These are phyloP conservation scores for Kwoniella dendrophila DNA, from an alignment of 768 basidiomycete genomes.

Conservation along the genomic window DNA sequence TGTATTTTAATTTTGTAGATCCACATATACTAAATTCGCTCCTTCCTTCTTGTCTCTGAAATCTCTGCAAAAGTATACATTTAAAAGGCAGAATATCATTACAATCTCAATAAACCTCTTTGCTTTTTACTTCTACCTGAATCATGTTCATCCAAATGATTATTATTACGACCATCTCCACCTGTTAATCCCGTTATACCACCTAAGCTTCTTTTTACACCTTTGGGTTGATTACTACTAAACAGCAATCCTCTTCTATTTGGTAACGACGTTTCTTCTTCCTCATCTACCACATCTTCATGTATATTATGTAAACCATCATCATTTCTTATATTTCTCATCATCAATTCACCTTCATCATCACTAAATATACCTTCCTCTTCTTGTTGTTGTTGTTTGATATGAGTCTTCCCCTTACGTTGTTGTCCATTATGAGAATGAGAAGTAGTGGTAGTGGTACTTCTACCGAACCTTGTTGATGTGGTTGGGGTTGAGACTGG, in stretches of 20 bases:
- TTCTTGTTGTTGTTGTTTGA: not conserved
- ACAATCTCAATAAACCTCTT: constrained; percentile 16
- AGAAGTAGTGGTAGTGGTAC: not conserved
- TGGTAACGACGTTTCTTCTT: constrained; percentile 15
- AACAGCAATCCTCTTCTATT: constrained; percentile 23
- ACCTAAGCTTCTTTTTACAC: constrained; percentile 16
- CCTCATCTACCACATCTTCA: constrained; percentile 2
- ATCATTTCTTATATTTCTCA: constrained; percentile 7
- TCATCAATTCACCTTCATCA: constrained; percentile 21
- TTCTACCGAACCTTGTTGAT: constrained; percentile 11
- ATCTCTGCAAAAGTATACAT: no score
- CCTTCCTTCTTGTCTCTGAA: not conserved
- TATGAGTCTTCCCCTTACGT: no score
- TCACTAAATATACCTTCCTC: constrained; percentile 17
- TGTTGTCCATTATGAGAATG: no score
- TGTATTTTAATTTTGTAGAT: no score
- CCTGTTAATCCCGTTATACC: not conserved
- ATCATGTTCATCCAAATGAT: no score
- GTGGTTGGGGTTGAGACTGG: constrained; percentile 21
- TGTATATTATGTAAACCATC: not conserved
- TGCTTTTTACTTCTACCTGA: constrained; percentile 11
- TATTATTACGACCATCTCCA: no score
- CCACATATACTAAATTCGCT: no score
- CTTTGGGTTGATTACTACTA: constrained; percentile 1
- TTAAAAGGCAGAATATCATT: not conserved